These are phyloP conservation scores for Macadamia integrifolia DNA, from an alignment of 164 flowering plant species.

Conservation along the genomic window DNA sequence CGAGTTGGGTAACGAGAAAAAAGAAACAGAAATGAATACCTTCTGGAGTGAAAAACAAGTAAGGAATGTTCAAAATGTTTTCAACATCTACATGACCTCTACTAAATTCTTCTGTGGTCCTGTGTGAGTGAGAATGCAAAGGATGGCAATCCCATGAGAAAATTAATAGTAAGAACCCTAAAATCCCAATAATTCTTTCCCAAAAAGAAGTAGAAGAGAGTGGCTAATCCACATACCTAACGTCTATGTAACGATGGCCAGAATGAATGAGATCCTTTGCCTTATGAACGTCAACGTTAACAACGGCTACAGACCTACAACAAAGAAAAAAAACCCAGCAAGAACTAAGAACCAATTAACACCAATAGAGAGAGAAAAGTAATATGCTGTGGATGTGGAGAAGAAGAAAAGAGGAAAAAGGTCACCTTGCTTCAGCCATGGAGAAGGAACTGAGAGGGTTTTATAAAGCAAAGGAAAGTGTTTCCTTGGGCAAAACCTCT, in stretches of 20 bases:
- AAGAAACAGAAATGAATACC: conserved; percentile 26
- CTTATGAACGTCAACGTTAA: conserved; percentile 53
- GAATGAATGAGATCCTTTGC: conserved; percentile 51
- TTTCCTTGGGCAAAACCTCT: too few species aligned
- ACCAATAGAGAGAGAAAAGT: neutral
- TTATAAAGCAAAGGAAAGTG: too few species aligned
- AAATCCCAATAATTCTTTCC: too few species aligned
- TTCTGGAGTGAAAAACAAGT: conserved; percentile 58
- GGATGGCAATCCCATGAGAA: neutral
- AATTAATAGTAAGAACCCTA: too few species aligned
- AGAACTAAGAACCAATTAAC: too few species aligned
- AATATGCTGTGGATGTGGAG: neutral
- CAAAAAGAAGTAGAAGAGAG: neutral
- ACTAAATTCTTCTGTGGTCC: conserved; percentile 79
- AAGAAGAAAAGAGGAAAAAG: neutral
- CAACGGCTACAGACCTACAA: conserved; percentile 40
- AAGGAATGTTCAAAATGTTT: conserved; percentile 54
- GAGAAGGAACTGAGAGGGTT: neutral
- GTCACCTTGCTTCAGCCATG: conserved; percentile 25
- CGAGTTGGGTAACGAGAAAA: neutral
- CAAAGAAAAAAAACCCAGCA: conserved; percentile 7
- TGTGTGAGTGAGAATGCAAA: conserved; percentile 17
- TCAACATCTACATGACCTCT: conserved; percentile 53
- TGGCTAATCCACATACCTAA: conserved; percentile 35
- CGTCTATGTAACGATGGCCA: conserved; percentile 63